Base-by-base conservation (phyloP, 768 basidiomycete species). In the Fistulinella prunicolor region DNA sequence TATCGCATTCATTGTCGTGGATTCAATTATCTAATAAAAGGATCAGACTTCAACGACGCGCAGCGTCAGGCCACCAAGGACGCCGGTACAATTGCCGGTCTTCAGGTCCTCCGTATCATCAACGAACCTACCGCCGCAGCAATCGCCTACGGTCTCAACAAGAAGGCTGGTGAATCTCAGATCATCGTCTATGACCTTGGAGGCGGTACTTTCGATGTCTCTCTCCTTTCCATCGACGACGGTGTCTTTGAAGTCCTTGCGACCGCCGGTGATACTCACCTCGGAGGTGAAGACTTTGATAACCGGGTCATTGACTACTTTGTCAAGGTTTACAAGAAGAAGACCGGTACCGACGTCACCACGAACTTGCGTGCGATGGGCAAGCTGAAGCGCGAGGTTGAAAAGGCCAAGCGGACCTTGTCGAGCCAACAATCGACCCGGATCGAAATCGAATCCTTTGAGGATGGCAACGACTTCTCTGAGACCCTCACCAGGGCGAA, bases 21-120 rank as follows among this genome's bases (percentile, higher is more conserved):
- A n/a, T n/a, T n/a, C n/a, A n/a, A n/a, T n/a, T n/a, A n/a, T n/a
- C n/a, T n/a, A n/a, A n/a, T n/a, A n/a, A n/a, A n/a, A n/a, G n/a
- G n/a, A n/a, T n/a, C n/a, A n/a, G n/a, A n/a, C 78, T 97, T 97
- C 80, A 98, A 98, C 71, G 94, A 98, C 76, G 94, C 95, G 20
- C 95, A 98, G 67, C 89, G 95, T 66, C 93, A 95, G 65, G 95
- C 95, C 17, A 98, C 95, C 61, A 98, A 96, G 77, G 95, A 98
- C 64, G 94, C 95, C 30, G 95, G 95, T 59, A 83, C 82, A 51
- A 97, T 98, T 61, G 80, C 93, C 19, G 95, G 95, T 54, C 73
- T 98, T 56, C 93, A 95, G 66, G 89, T 97, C 52, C 89, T 95
- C 63, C 93, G 95, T 74, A 96, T 97, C 70, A 95, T 97, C 76